A percentile compares a stretch with the other conserved stretches of the same genome.
Conservation (phyloP, 2,329 filamentous ascomycete species). For the Neonectria hederae region DNA sequence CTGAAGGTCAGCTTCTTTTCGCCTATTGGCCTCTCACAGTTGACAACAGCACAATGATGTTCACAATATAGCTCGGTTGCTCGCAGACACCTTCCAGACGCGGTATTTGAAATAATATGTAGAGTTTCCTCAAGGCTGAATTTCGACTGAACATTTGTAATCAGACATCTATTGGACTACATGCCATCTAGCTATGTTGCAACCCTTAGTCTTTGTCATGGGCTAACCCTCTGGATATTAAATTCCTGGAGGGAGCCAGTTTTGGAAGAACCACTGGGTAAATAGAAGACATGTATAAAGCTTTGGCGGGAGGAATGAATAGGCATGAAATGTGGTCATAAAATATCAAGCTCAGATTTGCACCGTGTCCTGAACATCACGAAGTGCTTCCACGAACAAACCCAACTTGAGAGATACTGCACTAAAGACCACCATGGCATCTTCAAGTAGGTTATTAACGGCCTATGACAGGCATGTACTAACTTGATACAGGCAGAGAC, state of each 20-base stretch:
- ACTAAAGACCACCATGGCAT: background rate
- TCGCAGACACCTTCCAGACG: background rate
- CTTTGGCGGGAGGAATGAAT: background rate
- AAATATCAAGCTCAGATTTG: background rate
- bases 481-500: background rate
- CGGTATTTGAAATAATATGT: background rate
- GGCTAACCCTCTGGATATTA: background rate
- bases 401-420: no score
- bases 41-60: background rate
- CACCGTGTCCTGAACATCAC: no score
- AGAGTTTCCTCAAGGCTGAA: background rate
- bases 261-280: no score
- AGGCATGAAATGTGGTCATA: background rate
- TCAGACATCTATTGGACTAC: background rate
- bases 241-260: background rate
- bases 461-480: background rate
- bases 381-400: rapidly evolving
- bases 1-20: background rate
- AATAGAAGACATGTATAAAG: background rate
- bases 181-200: background rate
- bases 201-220: background rate
- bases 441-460: background rate
- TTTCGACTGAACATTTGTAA: background rate
- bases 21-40: background rate
- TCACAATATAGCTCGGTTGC: background rate